phyloP scores from a whole-genome alignment of 176 grass and related monocot species.

The Otatea glauca region DNA sequence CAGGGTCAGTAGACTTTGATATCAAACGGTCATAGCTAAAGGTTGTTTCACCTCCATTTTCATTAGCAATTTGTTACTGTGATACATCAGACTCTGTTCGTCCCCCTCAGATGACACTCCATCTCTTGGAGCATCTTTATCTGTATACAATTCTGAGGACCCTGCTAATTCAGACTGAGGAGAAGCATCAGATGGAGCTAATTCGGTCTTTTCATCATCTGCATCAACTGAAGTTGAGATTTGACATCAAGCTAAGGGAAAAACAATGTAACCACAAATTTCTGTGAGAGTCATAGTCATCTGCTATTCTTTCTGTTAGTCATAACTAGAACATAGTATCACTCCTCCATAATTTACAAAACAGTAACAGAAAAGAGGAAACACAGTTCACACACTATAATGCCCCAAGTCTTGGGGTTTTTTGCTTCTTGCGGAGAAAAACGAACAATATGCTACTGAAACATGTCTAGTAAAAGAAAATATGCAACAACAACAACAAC shows the following conservation, averaged over 20 bases:
- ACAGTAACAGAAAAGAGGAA: conserved; percentile 1
- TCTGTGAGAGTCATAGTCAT: background rate
- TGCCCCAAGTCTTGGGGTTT: background rate
- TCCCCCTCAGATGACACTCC: conserved; percentile 33
- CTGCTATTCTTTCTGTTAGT: conserved; percentile 13
- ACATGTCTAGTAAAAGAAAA: background rate
- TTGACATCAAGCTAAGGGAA: conserved; percentile 2
- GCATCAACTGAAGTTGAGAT: conserved; percentile 39
- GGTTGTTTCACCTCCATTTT: conserved; percentile 69
- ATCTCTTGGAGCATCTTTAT: conserved; percentile 60
- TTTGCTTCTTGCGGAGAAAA: background rate
- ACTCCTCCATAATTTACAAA: conserved; percentile 10
- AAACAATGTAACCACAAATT: conserved; percentile 8
- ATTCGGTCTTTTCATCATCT: conserved; percentile 52
- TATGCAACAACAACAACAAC: too few species aligned
- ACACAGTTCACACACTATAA: background rate
- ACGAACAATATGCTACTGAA: background rate
- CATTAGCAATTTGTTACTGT: conserved; percentile 63
- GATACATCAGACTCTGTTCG: conserved; percentile 61
- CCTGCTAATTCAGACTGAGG: conserved; percentile 33
- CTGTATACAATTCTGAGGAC: conserved; percentile 39
- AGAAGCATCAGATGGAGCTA: conserved; percentile 30
- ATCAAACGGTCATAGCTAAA: conserved; percentile 87
- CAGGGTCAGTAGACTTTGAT: conserved; percentile 80
- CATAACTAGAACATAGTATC: background rate